Evolutionary conservation across 164 flowering plant genomes (phyloP), one percentile per base, ranked within the genome.

Genomic region (Magnolia changhungtana): DNA sequence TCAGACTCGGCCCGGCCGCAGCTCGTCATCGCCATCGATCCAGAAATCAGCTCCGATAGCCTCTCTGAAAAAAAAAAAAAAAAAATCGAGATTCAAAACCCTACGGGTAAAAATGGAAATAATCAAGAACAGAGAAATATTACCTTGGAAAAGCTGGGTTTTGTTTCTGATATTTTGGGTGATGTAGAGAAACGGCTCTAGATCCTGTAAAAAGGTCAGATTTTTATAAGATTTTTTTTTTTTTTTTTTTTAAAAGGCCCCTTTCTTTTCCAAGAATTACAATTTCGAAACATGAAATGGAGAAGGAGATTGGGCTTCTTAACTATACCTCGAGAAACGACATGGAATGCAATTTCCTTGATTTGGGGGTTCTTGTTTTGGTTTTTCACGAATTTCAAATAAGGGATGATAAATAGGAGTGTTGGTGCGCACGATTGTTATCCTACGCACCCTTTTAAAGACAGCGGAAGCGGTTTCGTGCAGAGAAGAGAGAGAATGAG

Each of bases 1-100:
- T 83, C 88, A 1, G 73, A 9, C 0, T 80, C 85, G 3, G 78
- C 31, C 14, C 70, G 69, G 16, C 70, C 69, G 75, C 98, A 95
- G n/a, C 63, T 76, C 1, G 78, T 18, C 67, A 73, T 80, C 0
- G 88, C 58, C 88, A 91, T 82, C 23, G 94, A 89, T 10, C 78
- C 71, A 0, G 88, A 80, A 0, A 90, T 5, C 1, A 76, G 20
- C 83, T 80, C 79, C 52, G 76, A 24, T 19, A 88, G 58, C 11
- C 81, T 71, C 9, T 67, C 85, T 78, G 20, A 50, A 45, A 7
- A 14, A 68, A 16, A 74, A 37, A 50, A 45, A 7, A 14, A 68
- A 16, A 74, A 37, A 37, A 13, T 11, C 67, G 45, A 9, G 16
- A 23, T 18, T 23, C 8, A 19, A 1, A 8, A 69, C 4, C 50